A percentile compares a stretch with the other conserved stretches of the same genome.
phyloP scores from a whole-genome alignment of 2,329 filamentous ascomycete genomes.

The Calonectria fujianensis region DNA sequence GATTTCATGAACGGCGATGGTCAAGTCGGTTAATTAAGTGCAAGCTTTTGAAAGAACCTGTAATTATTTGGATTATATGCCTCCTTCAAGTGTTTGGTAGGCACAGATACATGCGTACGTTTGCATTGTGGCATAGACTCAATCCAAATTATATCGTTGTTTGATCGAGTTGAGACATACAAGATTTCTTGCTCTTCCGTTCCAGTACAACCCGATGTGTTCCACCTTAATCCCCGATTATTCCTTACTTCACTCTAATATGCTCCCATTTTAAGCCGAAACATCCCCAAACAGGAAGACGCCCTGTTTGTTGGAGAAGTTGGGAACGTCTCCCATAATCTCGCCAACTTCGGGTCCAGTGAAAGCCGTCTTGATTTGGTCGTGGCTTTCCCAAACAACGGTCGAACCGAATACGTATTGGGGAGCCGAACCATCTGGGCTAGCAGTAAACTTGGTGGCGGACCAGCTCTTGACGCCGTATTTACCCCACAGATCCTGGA shows the following conservation, averaged over 20 bases:
- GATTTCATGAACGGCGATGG: neutral
- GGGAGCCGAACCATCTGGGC: neutral
- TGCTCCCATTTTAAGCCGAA: neutral
- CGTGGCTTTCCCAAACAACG: neutral
- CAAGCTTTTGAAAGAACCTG: neutral
- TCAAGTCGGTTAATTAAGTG: neutral
- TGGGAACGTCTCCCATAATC: neutral
- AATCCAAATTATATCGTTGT: neutral
- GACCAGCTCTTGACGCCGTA: neutral
- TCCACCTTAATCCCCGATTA: neutral
- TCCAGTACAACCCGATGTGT: neutral
- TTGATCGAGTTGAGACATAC: neutral
- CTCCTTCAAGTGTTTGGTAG: too few relatives aligned
- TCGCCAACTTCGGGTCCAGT: neutral
- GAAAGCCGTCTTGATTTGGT: neutral
- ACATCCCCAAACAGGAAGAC: neutral
- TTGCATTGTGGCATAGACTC: too few relatives aligned
- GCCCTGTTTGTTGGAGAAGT: neutral
- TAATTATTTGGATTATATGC: too few relatives aligned
- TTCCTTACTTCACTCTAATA: neutral
- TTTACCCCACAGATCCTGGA: neutral
- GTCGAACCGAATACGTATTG: neutral
- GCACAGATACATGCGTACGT: too few relatives aligned
- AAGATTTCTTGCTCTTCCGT: neutral
- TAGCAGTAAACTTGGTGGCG: neutral